A percentile compares a stretch with the other conserved stretches of the same genome.
phyloP scores from a whole-genome alignment of 208 protist genomes.

The Phytomonas sp. region DNA sequence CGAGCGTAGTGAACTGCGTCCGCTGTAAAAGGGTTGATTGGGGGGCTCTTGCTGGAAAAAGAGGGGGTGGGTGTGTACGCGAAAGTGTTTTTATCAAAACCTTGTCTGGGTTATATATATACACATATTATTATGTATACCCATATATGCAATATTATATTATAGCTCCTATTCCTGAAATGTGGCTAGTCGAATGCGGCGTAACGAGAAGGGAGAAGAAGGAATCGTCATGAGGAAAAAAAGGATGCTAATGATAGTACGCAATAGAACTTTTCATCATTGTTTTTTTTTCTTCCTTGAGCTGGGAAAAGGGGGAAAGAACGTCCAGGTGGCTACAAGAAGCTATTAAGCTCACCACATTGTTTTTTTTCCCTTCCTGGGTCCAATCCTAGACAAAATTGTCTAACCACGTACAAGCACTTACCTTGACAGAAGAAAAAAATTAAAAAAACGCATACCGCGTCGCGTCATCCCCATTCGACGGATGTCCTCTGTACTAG shows the following conservation, averaged over 20 bases:
- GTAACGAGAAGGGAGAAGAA: too few species aligned
- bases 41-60: background rate
- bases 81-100: background rate
- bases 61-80: background rate
- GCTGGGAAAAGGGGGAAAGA: background rate
- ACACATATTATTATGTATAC: background rate
- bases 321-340: background rate
- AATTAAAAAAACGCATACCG: background rate
- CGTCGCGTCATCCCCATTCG: background rate
- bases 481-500: background rate
- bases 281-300: background rate
- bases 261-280: background rate
- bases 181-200: background rate
- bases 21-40: background rate
- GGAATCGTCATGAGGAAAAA: too few species aligned
- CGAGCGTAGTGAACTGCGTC: constrained; percentile 18
- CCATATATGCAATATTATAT: background rate
- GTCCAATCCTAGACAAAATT: background rate
- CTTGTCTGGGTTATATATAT: background rate
- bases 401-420: background rate
- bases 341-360: background rate
- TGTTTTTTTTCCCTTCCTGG: background rate
- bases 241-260: background rate
- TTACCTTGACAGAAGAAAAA: background rate
- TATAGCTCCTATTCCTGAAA: background rate